Percentiles rank a stretch among this genome's conserved stretches.
These are phyloP conservation scores for Papiliotrema flavescens DNA, from an alignment of 1,284 basidiomycete genomes.

Conservation along the genomic window DNA sequence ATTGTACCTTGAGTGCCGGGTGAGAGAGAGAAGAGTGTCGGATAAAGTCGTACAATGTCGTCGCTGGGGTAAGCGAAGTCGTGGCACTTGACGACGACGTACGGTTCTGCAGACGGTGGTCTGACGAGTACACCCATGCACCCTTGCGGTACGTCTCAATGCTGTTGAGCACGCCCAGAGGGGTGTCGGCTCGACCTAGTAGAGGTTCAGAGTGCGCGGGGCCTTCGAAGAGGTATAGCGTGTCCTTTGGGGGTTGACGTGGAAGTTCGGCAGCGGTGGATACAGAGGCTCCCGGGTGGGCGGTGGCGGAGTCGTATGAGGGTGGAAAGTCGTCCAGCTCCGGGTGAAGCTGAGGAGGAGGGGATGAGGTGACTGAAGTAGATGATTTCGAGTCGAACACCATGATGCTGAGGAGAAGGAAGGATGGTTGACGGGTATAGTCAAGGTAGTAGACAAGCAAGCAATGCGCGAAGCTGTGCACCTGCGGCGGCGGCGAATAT, in stretches of 20 bases:
- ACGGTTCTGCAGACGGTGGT: conserved; percentile 28
- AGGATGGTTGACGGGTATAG: too few relatives aligned
- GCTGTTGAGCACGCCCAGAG: conserved; percentile 6
- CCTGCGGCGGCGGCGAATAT: too few relatives aligned
- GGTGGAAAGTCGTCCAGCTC: conserved; percentile 23
- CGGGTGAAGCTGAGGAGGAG: not conserved
- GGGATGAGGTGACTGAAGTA: not conserved
- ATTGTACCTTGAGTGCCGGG: conserved; percentile 25
- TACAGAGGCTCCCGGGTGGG: not conserved
- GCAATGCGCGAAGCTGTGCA: too few relatives aligned
- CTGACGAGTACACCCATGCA: conserved; percentile 12
- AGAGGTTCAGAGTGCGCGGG: conserved; percentile 33
- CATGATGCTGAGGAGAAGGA: not conserved
- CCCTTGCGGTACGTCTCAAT: conserved; percentile 13
- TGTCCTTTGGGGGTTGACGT: conserved; percentile 13
- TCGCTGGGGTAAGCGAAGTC: conserved; percentile 15
- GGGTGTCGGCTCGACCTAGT: conserved; percentile 9
- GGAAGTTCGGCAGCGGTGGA: conserved; percentile 1
- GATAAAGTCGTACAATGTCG: conserved; percentile 38
- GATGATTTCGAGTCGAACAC: not conserved
- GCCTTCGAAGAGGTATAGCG: conserved; percentile 25
- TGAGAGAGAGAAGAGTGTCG: conserved; percentile 21
- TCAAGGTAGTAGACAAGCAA: too few relatives aligned
- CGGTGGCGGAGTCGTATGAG: conserved; percentile 23
- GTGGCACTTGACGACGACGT: conserved; percentile 5